Evolutionary conservation across 1,284 basidiomycete species (phyloP), one percentile per base, ranked within the genome.

Genomic region (Golubevia sp.): DNA sequence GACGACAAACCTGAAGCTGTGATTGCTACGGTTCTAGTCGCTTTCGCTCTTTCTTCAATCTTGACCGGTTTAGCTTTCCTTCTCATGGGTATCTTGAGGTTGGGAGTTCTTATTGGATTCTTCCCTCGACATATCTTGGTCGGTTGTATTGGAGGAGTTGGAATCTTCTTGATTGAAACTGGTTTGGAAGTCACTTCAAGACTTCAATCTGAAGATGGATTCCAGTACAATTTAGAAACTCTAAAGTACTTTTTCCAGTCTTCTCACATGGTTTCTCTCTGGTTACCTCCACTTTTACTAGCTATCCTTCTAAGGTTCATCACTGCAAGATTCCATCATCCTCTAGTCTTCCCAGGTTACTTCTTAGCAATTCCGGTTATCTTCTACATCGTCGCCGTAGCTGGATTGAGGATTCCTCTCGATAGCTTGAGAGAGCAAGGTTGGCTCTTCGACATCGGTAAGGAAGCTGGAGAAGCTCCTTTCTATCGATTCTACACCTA

Each of bases 101-200:
- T 98, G 5, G 96, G 96, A 3, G 87, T 89, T 3, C 85, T 98
- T 30, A 91, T 97, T 61, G 94, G 95, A 0, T 99, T 98, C 85
- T 98, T 99, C 85, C 96, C 96, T 11, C 88, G 96, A 6, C 95
- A 97, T 83, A 97, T 98, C 78, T 34, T 83, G 25, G 79, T 83
- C 49, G 91, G 91, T 0, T 96, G 94, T 78, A 98, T 99, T 52
- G 96, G 96, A 11, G 96, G 96, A 24, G 93, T 99, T 24, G 96
- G 96, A 13, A 89, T 92, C 15, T 99, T 99, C 84, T 86, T 99
- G 49, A 68, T 83, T 63, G 79, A 81, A 62, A 83, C 80, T 0
- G 80, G 80, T 1, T 64, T 97, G 44, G 90, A 93, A 24, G 93
- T 97, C 25, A 90, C 91, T 71, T 90, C 92, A 25, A 89, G 92